These are phyloP conservation scores for Talinum fruticosum DNA, from an alignment of 148 eudicot genomes.

Conservation along the genomic window DNA sequence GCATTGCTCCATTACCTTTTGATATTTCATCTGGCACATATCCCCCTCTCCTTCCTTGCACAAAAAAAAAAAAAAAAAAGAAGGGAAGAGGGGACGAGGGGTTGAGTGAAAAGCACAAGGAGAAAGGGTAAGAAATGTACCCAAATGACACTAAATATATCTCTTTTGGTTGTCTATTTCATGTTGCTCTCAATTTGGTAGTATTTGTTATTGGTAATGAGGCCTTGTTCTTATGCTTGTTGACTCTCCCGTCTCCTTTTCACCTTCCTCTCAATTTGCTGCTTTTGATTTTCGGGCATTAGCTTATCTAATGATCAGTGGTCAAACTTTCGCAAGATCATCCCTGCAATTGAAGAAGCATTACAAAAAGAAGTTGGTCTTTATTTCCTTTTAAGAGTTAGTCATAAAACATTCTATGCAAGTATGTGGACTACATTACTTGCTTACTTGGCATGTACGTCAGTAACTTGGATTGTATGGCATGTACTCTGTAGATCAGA, in stretches of 20 bases:
- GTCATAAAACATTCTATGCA: not conserved
- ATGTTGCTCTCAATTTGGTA: too few relatives aligned
- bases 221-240: not conserved
- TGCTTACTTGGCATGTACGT: not conserved
- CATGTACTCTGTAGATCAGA: slow-evolving; percentile 33
- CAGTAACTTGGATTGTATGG: slow-evolving; percentile 3
- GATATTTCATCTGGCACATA: not conserved
- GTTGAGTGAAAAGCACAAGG: not conserved
- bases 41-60: not conserved
- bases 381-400: not conserved
- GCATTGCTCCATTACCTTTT: not conserved
- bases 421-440: not conserved
- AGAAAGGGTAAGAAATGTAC: not conserved
- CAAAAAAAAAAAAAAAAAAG: not conserved
- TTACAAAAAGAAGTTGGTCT: slow-evolving; percentile 45
- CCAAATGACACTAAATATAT: not conserved
- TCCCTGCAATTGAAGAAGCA: slow-evolving; percentile 63
- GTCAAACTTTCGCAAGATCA: slow-evolving; percentile 45
- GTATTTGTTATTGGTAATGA: not conserved
- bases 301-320: slow-evolving; percentile 48
- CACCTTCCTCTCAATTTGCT: slow-evolving; percentile 2
- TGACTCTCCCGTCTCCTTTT: not conserved
- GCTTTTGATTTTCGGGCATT: slow-evolving; percentile 34
- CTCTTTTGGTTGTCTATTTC: not conserved
- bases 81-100: not conserved